Evolutionary conservation across 768 basidiomycete species (phyloP).

Genomic region (Leccinellum rugosiceps): DNA sequence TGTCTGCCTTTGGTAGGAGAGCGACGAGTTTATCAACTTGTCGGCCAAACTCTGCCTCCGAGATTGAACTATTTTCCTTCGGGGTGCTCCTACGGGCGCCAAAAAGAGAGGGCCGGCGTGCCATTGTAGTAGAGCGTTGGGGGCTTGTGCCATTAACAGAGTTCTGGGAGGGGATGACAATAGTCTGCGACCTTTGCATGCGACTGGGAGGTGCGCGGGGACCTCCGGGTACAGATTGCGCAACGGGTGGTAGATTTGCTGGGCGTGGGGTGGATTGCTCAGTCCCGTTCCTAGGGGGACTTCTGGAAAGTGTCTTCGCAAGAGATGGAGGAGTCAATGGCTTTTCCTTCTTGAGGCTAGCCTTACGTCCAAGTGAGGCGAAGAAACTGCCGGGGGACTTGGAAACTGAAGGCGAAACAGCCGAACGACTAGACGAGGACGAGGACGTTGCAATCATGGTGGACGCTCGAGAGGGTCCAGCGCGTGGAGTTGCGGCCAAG

Average conservation of each 20-base stretch:
- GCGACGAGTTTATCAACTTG: conserved; percentile 72
- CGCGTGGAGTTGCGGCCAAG: conserved; percentile 41
- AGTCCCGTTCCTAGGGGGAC: conserved; percentile 27
- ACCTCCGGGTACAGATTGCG: conserved; percentile 67
- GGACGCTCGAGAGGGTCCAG: conserved; percentile 28
- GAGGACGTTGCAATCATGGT: conserved; percentile 38
- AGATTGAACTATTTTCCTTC: conserved; percentile 1
- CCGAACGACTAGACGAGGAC: conserved; percentile 46
- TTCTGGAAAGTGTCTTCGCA: conserved; percentile 36
- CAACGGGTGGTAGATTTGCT: conserved; percentile 26
- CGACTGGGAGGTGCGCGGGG: conserved; percentile 68
- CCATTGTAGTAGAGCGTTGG: conserved; percentile 32
- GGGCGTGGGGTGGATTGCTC: conserved; percentile 30
- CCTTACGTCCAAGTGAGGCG: conserved; percentile 68
- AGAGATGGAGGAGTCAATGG: conserved; percentile 31
- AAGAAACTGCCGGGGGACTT: conserved; percentile 64
- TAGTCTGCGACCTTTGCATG: conserved; percentile 64
- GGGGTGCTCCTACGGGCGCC: conserved; percentile 18
- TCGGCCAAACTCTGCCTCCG: conserved; percentile 49
- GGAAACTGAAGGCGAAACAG: conserved; percentile 37
- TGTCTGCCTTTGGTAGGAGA: conserved; percentile 71
- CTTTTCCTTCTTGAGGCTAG: conserved; percentile 48
- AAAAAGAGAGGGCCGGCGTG: conserved; percentile 30
- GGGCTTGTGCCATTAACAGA: conserved; percentile 11
- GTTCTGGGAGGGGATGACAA: conserved; percentile 42